Evolutionary conservation across 1,284 basidiomycete species (phyloP).

Genomic region (Peniophora sp.): DNA sequence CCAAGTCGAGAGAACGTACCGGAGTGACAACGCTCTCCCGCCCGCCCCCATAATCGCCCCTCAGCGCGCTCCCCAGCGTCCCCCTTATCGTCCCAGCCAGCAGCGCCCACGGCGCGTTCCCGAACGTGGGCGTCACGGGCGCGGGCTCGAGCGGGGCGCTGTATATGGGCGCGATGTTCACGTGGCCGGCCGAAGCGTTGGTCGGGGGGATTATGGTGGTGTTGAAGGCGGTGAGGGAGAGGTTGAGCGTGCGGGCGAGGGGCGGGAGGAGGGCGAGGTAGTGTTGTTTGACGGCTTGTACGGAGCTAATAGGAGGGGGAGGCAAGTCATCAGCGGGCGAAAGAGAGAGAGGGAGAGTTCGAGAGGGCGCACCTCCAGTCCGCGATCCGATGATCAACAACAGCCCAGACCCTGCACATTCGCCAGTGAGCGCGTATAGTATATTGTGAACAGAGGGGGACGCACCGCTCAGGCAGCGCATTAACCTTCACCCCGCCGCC

Average conservation of each 20-base stretch:
- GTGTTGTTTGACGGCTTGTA: slow-evolving; percentile 19
- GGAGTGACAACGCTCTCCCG: slow-evolving; percentile 26
- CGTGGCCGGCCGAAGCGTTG: slow-evolving; percentile 15
- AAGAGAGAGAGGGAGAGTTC: neutral
- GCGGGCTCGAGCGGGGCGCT: slow-evolving; percentile 37
- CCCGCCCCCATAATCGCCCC: slow-evolving; percentile 8
- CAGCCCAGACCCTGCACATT: slow-evolving; percentile 22
- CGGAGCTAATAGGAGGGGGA: slow-evolving; percentile 2
- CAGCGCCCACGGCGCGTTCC: slow-evolving; percentile 30
- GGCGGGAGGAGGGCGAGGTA: slow-evolving; percentile 22
- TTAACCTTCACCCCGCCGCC: slow-evolving; percentile 40
- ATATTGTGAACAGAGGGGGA: too few relatives aligned
- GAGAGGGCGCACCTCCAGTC: slow-evolving; percentile 34
- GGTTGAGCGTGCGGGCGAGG: slow-evolving; percentile 29
- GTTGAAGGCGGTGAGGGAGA: slow-evolving; percentile 42
- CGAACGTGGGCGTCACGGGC: slow-evolving; percentile 32
- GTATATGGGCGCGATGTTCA: slow-evolving; percentile 19
- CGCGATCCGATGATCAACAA: slow-evolving; percentile 41
- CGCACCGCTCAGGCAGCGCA: slow-evolving; percentile 29
- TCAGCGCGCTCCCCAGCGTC: neutral
- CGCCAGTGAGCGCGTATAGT: too few relatives aligned
- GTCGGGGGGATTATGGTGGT: slow-evolving; percentile 15
- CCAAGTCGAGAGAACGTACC: slow-evolving; percentile 6
- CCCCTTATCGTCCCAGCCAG: slow-evolving; percentile 20
- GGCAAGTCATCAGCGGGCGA: neutral